Conservation (phyloP, 2,329 filamentous ascomycete genomes). For the Fusarium graminum region DNA sequence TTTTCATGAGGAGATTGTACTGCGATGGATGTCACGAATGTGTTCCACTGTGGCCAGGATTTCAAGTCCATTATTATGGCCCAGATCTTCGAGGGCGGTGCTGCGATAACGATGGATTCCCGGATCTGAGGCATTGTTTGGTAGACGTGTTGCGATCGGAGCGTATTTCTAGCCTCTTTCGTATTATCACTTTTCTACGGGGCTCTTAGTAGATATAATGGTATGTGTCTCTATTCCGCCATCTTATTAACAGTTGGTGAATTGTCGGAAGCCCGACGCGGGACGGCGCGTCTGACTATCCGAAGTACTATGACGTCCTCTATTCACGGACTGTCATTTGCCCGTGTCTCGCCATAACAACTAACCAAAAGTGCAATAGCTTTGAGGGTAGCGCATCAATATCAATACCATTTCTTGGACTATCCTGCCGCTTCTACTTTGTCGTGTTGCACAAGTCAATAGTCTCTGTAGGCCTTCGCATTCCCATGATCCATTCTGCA, state of each 20-base stretch:
- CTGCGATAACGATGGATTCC: constrained; percentile 13
- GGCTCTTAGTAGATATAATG: too few relatives aligned
- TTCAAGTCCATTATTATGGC: neutral
- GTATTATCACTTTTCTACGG: too few relatives aligned
- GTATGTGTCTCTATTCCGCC: too few relatives aligned
- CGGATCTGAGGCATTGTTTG: constrained; percentile 7
- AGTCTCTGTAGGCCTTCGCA: too few relatives aligned
- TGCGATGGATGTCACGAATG: constrained; percentile 16
- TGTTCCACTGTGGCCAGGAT: constrained; percentile 24
- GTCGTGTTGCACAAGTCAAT: too few relatives aligned
- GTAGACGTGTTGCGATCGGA: neutral
- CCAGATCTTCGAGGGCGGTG: neutral
- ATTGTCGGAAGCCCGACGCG: accelerated
- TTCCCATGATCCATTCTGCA: too few relatives aligned
- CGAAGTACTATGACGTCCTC: constrained; percentile 5
- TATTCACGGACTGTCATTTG: neutral
- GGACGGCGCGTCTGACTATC: neutral
- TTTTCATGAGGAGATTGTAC: neutral
- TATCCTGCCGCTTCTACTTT: too few relatives aligned
- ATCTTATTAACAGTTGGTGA: too few relatives aligned
- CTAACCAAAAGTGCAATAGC: neutral
- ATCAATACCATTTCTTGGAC: too few relatives aligned
- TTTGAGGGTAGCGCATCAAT: neutral
- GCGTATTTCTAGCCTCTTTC: too few relatives aligned
- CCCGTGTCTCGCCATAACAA: neutral